phyloP scores from a whole-genome alignment of 345 rosid species.

The Erodium maritimum region DNA sequence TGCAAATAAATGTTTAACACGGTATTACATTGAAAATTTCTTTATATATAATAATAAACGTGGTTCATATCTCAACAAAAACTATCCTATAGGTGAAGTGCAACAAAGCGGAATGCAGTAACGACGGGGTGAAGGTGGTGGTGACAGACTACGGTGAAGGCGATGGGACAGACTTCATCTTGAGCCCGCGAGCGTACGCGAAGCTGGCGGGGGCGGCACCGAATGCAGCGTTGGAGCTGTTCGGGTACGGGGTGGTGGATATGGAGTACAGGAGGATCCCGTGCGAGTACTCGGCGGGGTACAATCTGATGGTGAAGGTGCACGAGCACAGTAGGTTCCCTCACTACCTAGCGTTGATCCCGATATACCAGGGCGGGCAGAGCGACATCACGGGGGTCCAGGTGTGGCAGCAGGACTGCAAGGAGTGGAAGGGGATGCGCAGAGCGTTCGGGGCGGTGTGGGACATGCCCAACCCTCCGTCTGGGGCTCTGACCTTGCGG shows the following conservation, averaged over 20 bases:
- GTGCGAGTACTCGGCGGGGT: conserved; percentile 31
- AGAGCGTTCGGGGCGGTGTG: conserved; percentile 64
- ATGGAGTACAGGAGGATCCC: conserved; percentile 60
- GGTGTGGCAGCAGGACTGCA: conserved; percentile 52
- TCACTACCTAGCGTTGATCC: conserved; percentile 47
- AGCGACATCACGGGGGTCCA: conserved; percentile 51
- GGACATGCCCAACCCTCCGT: conserved; percentile 50
- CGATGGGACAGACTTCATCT: conserved; percentile 64
- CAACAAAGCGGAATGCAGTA: conserved; percentile 47
- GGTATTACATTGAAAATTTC: too few species aligned
- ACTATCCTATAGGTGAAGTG: conserved; percentile 48
- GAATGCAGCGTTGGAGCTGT: conserved; percentile 26
- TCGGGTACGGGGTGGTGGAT: conserved; percentile 61
- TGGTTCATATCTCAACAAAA: neutral
- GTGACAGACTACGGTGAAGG: conserved; percentile 86
- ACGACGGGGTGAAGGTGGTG: conserved; percentile 50
- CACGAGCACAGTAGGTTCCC: conserved; percentile 58
- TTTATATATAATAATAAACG: neutral
- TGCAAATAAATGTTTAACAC: too few species aligned
- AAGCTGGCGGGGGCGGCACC: conserved; percentile 42
- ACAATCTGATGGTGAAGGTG: conserved; percentile 45
- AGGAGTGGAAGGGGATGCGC: conserved; percentile 63
- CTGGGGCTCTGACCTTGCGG: conserved; percentile 36
- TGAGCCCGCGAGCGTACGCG: conserved; percentile 53
- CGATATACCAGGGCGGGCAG: conserved; percentile 42